phyloP scores from a whole-genome alignment of 2,329 filamentous ascomycete species.

The Elsinoe necatrix region DNA sequence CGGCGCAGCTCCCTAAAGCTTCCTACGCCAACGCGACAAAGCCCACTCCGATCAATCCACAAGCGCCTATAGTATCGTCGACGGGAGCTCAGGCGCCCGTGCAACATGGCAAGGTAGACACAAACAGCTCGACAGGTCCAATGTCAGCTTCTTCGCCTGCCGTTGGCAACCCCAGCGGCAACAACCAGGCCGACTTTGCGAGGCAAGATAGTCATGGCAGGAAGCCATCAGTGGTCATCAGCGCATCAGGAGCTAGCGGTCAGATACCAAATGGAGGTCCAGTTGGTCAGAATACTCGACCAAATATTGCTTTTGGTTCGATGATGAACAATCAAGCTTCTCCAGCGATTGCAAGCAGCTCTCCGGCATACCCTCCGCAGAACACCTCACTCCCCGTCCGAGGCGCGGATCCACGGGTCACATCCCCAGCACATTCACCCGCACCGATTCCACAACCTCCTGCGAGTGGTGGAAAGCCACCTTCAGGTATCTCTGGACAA shows the following conservation, averaged over 20 bases:
- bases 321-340: constrained; percentile 48
- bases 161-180: constrained; percentile 31
- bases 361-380: constrained; percentile 56
- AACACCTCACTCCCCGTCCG: constrained; percentile 45
- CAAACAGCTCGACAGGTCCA: constrained; percentile 31
- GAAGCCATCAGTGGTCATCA: constrained; percentile 88
- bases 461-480: constrained; percentile 74
- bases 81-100: constrained; percentile 39
- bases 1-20: constrained; percentile 48
- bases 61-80: constrained; percentile 46
- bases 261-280: constrained; percentile 70
- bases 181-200: constrained; percentile 41
- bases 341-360: constrained; percentile 57
- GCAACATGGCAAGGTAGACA: constrained; percentile 50
- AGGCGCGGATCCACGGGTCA: constrained; percentile 58
- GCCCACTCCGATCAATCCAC: constrained; percentile 25
- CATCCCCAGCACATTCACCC: constrained; percentile 79
- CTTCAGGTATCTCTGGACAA: constrained; percentile 62
- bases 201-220: constrained; percentile 60
- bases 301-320: constrained; percentile 72
- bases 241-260: constrained; percentile 66
- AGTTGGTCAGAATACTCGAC: constrained; percentile 46
- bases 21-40: constrained; percentile 57
- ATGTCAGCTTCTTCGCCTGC: constrained; percentile 14
- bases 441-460: constrained; percentile 87